A percentile compares a stretch with the other conserved stretches of the same genome.
These are phyloP conservation scores for Bacterosira constricta DNA, from an alignment of 108 stramenopile genomes.

Conservation along the genomic window DNA sequence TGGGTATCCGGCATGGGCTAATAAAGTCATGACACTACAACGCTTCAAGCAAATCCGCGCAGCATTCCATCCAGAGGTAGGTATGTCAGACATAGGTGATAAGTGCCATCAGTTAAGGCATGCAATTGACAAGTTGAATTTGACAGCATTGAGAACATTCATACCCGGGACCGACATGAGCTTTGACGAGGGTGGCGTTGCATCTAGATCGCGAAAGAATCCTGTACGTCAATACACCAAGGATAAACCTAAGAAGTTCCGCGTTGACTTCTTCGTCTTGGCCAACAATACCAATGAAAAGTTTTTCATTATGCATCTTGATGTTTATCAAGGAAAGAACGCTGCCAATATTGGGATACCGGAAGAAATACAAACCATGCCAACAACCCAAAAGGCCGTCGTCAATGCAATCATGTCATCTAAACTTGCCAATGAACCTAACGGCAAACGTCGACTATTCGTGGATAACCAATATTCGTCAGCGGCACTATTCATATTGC, in stretches of 20 bases:
- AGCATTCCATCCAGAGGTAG: background rate
- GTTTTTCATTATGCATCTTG: slow-evolving; percentile 9
- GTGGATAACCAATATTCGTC: slow-evolving; percentile 4
- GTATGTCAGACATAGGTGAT: background rate
- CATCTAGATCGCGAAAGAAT: slow-evolving; percentile 1
- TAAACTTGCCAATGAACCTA: background rate
- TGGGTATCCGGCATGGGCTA: too few relatives aligned
- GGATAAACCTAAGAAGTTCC: slow-evolving; percentile 27
- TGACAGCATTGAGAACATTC: slow-evolving; percentile 5
- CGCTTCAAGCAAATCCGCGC: background rate
- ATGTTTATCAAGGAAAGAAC: slow-evolving; percentile 25
- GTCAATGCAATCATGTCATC: slow-evolving; percentile 1
- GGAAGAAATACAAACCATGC: too few relatives aligned
- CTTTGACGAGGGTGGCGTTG: slow-evolving; percentile 29
- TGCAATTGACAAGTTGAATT: background rate
- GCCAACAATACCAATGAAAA: background rate
- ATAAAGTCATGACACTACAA: background rate
- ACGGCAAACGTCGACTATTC: background rate
- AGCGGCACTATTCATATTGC: background rate
- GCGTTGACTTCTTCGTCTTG: too few relatives aligned
- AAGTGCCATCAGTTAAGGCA: slow-evolving; percentile 9
- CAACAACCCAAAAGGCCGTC: slow-evolving; percentile 31
- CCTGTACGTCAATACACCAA: slow-evolving; percentile 34
- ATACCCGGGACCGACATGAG: background rate
- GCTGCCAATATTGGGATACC: slow-evolving; percentile 2